These are phyloP conservation scores for Inga oerstediana DNA, from an alignment of 306 rosid species.

Conservation along the genomic window DNA sequence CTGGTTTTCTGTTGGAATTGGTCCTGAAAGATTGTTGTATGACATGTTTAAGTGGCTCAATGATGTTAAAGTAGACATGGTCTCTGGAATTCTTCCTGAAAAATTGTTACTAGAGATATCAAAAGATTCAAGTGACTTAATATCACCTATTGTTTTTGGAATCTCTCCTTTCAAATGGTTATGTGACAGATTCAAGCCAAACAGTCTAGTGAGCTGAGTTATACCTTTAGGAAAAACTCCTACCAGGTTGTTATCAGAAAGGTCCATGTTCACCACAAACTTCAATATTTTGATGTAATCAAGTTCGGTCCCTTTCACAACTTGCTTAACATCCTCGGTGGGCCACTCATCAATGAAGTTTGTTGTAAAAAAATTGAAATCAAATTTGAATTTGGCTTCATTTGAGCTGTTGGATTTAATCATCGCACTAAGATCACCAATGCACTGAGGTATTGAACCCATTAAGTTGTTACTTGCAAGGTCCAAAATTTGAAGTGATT, in stretches of 20 bases:
- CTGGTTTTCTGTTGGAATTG: not conserved
- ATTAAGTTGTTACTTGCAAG: not conserved
- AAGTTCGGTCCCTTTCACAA: not conserved
- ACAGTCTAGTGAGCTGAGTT: not conserved
- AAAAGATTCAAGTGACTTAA: not conserved
- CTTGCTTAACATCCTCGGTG: not conserved
- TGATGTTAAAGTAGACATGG: too few species aligned
- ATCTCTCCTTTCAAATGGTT: not conserved
- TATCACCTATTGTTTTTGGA: not conserved
- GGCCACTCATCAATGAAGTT: not conserved
- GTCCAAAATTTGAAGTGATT: not conserved
- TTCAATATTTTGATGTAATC: not conserved
- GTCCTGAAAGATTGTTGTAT: not conserved
- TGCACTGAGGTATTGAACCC: not conserved
- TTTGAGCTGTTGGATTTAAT: not conserved
- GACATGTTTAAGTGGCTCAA: too few species aligned
- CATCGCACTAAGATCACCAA: not conserved
- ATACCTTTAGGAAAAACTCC: not conserved
- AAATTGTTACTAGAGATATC: not conserved
- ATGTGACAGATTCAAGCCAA: not conserved
- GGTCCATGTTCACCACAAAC: conserved; percentile 3
- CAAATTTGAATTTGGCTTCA: not conserved
- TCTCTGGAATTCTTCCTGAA: not conserved
- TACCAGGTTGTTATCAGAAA: not conserved
- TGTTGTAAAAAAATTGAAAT: not conserved